Conservation (phyloP, 768 basidiomycete species). For the Agaricus sinodeliciosus region DNA sequence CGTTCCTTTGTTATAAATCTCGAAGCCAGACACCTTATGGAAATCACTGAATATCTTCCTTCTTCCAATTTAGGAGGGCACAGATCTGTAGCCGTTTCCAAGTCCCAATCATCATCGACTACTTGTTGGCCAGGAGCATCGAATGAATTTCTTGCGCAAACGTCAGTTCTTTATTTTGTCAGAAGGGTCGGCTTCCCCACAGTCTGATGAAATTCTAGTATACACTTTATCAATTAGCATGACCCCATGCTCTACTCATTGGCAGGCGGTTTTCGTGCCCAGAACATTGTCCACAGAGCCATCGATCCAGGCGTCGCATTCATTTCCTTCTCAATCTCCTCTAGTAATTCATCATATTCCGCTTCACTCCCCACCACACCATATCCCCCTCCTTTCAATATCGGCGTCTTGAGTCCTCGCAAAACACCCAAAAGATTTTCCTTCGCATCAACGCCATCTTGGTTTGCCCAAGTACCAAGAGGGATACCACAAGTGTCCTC, state of each 20-base stretch:
- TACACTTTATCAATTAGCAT: no score
- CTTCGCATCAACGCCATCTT: background rate
- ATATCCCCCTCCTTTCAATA: slow-evolving; percentile 2
- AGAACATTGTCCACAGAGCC: slow-evolving; percentile 1
- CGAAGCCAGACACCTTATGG: background rate
- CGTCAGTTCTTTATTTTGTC: no score
- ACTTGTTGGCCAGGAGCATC: no score
- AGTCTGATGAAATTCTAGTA: no score
- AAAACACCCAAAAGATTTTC: background rate
- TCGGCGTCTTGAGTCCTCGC: background rate
- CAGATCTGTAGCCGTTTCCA: no score
- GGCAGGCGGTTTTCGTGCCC: background rate
- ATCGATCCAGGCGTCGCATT: background rate
- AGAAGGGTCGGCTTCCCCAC: no score
- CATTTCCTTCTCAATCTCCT: background rate
- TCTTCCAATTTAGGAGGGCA: no score
- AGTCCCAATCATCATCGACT: no score
- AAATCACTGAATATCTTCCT: no score
- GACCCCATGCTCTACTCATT: no score
- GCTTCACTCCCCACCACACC: slow-evolving; percentile 1
- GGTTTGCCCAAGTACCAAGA: background rate
- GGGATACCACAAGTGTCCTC: background rate
- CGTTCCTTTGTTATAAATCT: background rate
- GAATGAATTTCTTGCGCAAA: no score
- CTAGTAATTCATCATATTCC: background rate